Base-by-base conservation (phyloP, 106 monocot species). In the Cymbidium sinense region DNA sequence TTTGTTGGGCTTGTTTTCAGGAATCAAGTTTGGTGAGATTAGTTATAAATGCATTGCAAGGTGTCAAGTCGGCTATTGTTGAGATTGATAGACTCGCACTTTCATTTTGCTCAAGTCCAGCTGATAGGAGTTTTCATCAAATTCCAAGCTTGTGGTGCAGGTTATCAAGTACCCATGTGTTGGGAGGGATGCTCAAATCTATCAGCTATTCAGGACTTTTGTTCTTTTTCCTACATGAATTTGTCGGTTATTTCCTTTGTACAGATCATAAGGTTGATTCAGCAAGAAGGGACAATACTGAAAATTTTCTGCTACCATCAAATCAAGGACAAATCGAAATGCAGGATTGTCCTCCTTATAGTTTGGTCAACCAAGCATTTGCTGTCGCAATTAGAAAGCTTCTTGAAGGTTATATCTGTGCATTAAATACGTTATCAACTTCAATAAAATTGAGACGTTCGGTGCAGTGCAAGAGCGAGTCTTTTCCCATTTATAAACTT, bases 281-380 rank as follows among this genome's bases (percentile, higher is more conserved):
- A 43, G 52, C 37, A 34, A 54, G 31, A 70, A 70, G 39, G 20
- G 23, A 28, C 1, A 70, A 58, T 51, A 70, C 21, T 54, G 54
- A 78, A 76, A 64, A 28, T 64, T 18, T 35, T 36, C 34, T 37
- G 67, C 29, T 17, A 58, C 33, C 11, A 58, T 12, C 27, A n/a
- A 23, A 34, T 27, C 62, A 21, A 18, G 10, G 50, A n/a, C 34
- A 55, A 37, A 79, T 74, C 15, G 78, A 77, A 62, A 25, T n/a
- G 33, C 52, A 44, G 25, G 51, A 12, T 9, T 31, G 61, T 1
- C 70, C 85, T 76, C 81, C 89, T 79, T 88, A 79, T 82, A 87
- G 84, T 72, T 81, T 99, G 77, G 87, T 93, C 2, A 99, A 99
- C 74, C 98, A 95, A 76, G 92, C 98, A 76, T 99, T 95, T 87